Base-by-base conservation (phyloP, 495 filamentous ascomycete genomes). In the Penicillium robsamsonii region DNA sequence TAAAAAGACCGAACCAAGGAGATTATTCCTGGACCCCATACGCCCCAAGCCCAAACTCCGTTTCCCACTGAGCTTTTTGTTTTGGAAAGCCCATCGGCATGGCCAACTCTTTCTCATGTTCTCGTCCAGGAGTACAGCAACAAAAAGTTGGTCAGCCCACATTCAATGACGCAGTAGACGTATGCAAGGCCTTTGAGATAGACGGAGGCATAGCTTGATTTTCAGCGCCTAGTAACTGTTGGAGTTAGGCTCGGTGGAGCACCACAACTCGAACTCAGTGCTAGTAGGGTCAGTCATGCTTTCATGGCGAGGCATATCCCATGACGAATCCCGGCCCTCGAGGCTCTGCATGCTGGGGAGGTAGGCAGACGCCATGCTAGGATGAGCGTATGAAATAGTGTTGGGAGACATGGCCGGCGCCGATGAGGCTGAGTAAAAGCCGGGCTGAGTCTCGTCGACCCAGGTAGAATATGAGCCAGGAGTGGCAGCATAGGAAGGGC, bases 201-300 rank as follows among this genome's bases (percentile, higher is more conserved):
- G n/a, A 13, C 49, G 30, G 17, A 35, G 15, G 35, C 22, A 11
- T 6, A 17, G 20, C 29, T 24, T 24, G 17, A 10, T 12, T 38
- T 11, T 0, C 33, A 29, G 12, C 8, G n/a, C 22, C 24, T 43
- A 52, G 27, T 43, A 52, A 38, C 8, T 31, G n/a, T 42, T 29
- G 25, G 38, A n/a, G n/a, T 4, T 20, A n/a, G 38, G 5, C n/a
- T 41, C 50, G 4, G 25, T 11, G 35, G 20, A 10, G 35, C 35
- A 51, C 63, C 63, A 65, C 12, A 38, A 10, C 3, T 57, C 61
- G 7, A 50, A n/a, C 20, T 61, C 63, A n/a, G 12, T 7, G 17
- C 31, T 17, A 6, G 20, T 53, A 25, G 41, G 17, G 17, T 57
- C 50, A 15, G 20, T 13, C 29, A 48, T 53, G 50, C 15, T 11